These are phyloP conservation scores for Zygosaccharomyces sapae DNA, from an alignment of 1,139 yeast species.

Conservation along the genomic window DNA sequence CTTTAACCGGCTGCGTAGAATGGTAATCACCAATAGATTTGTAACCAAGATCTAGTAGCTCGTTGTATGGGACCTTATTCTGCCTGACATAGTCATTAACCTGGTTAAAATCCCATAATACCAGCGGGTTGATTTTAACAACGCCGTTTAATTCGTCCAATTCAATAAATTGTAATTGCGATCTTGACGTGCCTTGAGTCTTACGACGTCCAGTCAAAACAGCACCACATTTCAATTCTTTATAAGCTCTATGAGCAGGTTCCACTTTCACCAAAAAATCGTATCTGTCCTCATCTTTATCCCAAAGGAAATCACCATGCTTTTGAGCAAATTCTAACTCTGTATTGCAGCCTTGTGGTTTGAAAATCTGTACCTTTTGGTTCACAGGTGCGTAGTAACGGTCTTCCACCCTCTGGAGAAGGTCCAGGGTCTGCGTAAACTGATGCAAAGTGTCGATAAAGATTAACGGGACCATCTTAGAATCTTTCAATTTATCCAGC, in stretches of 20 bases:
- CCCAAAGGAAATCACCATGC: constrained; percentile 83
- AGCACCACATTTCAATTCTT: constrained; percentile 64
- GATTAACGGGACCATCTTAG: constrained; percentile 57
- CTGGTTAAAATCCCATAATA: constrained; percentile 73
- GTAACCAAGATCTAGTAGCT: constrained; percentile 77
- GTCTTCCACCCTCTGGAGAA: constrained; percentile 54
- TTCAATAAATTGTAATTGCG: constrained; percentile 71
- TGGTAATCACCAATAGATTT: constrained; percentile 95
- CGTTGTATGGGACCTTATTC: constrained; percentile 79
- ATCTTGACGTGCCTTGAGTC: constrained; percentile 85
- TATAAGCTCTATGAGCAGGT: constrained; percentile 83
- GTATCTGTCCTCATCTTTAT: constrained; percentile 70
- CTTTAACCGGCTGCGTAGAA: constrained; percentile 82
- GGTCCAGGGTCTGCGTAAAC: constrained; percentile 85
- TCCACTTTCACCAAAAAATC: constrained; percentile 90
- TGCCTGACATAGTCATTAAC: constrained; percentile 67
- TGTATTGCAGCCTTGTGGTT: constrained; percentile 53
- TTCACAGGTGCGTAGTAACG: constrained; percentile 44
- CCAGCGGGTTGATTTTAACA: constrained; percentile 83
- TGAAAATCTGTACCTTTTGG: constrained; percentile 54
- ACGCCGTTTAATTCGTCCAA: constrained; percentile 64
- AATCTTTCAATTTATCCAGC: constrained; percentile 49
- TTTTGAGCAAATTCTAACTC: constrained; percentile 62
- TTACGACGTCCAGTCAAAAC: constrained; percentile 90
- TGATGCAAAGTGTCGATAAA: constrained; percentile 90